Evolutionary conservation across 108 stramenopile species (phyloP).

Genomic region (Skeletonema costatum): DNA sequence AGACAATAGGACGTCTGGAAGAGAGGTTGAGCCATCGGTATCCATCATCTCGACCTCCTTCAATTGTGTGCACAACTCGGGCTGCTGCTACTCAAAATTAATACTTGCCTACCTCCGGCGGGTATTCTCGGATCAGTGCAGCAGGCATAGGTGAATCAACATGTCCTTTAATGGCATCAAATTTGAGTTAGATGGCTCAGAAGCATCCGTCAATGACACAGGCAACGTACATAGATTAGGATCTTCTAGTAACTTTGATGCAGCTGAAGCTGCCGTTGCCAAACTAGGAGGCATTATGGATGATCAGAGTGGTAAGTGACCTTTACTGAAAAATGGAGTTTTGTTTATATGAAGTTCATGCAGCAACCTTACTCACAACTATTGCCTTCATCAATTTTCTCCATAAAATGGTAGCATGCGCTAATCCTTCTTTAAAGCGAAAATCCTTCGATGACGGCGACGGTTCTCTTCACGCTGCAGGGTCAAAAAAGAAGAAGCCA

Average conservation of each 20-base stretch:
- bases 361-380: neutral
- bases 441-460: constrained; percentile 7
- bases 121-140: neutral
- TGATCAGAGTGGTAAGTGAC: constrained; percentile 15
- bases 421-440: neutral
- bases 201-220: neutral
- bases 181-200: constrained; percentile 10
- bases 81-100: too few relatives aligned
- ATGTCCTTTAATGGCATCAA: constrained; percentile 9
- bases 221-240: neutral
- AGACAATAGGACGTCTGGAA: too few relatives aligned
- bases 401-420: neutral
- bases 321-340: neutral
- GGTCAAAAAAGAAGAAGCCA: constrained; percentile 47
- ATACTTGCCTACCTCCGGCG: neutral
- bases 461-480: neutral
- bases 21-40: too few relatives aligned
- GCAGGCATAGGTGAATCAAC: neutral
- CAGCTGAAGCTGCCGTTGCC: constrained; percentile 38
- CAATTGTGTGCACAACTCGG: too few relatives aligned
- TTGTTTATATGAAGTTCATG: neutral
- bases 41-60: too few relatives aligned
- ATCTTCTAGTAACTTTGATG: constrained; percentile 2
- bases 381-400: neutral
- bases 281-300: constrained; percentile 28